Evolutionary conservation across 2,329 filamentous ascomycete genomes (phyloP).

Genomic region (Colletotrichum godetiae): DNA sequence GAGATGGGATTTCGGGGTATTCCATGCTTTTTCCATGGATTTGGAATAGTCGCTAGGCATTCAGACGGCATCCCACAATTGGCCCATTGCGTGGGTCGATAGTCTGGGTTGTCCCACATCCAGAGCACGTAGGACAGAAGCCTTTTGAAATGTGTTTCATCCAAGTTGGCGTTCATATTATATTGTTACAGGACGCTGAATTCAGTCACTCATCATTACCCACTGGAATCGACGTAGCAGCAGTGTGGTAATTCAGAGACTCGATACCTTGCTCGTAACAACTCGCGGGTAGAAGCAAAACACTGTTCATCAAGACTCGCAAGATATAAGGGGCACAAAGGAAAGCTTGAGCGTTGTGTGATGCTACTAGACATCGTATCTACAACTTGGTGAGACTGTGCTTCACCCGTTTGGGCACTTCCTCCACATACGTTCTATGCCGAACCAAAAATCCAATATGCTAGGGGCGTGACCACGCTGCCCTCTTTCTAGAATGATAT

Average conservation of each 20-base stretch:
- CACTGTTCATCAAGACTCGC: neutral
- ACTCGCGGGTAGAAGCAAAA: neutral
- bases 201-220: neutral
- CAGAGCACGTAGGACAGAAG: too few relatives aligned
- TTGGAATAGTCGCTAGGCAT: neutral
- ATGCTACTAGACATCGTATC: neutral
- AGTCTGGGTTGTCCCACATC: neutral
- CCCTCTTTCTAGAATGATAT: conserved; percentile 22
- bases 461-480: neutral
- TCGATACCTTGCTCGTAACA: neutral
- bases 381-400: conserved; percentile 14
- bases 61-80: neutral
- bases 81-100: neutral
- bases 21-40: neutral
- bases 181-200: conserved; percentile 1
- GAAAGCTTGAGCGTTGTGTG: conserved; percentile 9
- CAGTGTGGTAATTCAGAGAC: neutral
- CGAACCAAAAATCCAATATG: conserved; percentile 16
- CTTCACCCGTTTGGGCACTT: conserved; percentile 17
- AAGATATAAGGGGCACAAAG: conserved; percentile 9
- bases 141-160: neutral
- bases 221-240: neutral
- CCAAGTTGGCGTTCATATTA: neutral
- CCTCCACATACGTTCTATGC: conserved; percentile 7
- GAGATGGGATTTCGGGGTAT: neutral